Conservation (phyloP, 2,329 filamentous ascomycete genomes). For the Cercospora brassicicola region DNA sequence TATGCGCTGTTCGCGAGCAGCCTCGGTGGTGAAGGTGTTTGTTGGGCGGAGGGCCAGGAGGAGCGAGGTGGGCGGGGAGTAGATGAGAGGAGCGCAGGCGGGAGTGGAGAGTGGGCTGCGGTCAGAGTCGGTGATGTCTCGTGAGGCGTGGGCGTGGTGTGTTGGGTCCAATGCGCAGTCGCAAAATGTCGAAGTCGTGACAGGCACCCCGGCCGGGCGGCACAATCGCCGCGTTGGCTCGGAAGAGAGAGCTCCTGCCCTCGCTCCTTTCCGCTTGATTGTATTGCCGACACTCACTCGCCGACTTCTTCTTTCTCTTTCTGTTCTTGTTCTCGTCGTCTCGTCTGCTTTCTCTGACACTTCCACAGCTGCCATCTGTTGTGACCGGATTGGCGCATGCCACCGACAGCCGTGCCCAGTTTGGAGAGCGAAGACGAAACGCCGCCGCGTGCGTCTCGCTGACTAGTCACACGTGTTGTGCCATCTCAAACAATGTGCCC, state of each 20-base stretch:
- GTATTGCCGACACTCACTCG: not conserved
- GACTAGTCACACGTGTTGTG: not conserved
- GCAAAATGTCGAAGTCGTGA: slow-evolving; percentile 9
- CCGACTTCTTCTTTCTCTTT: not conserved
- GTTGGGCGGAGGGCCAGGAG: not conserved
- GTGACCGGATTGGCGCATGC: not conserved
- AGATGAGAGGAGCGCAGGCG: not conserved
- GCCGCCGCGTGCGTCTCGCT: not conserved
- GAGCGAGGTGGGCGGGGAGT: not conserved
- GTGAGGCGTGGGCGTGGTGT: slow-evolving; percentile 5
- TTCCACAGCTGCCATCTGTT: not conserved
- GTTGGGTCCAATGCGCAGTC: slow-evolving; percentile 5
- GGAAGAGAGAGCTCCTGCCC: not conserved
- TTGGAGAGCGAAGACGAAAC: not conserved
- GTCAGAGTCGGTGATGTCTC: not conserved
- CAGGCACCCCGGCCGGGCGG: slow-evolving; percentile 6
- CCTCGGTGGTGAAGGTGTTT: not conserved
- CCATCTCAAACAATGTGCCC: slow-evolving; percentile 6
- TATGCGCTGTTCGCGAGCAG: not conserved
- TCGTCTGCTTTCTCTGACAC: not conserved
- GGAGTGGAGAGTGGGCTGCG: not conserved
- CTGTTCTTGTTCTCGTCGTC: not conserved
- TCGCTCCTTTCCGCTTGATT: not conserved
- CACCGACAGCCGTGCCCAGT: not conserved
- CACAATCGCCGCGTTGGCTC: slow-evolving; percentile 2